Base-by-base conservation (phyloP, 1,284 basidiomycete genomes). In the Leccinum angustisporum region DNA sequence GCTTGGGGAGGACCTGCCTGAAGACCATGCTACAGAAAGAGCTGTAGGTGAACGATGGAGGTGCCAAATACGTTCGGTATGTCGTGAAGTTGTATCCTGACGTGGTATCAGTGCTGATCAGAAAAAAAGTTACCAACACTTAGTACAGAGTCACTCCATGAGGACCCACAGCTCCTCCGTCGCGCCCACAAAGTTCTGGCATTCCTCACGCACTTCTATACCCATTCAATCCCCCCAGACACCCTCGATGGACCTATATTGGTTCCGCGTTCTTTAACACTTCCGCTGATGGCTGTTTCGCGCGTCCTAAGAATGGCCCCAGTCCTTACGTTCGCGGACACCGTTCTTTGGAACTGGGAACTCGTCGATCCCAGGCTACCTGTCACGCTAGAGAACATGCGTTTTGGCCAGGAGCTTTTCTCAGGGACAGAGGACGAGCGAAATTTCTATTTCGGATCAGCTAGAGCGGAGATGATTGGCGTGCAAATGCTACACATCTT, bases 301-400 rank as follows among this genome's bases (percentile, higher is more conserved):
- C 81, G 82, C 14, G 76, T 85, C 59, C 84, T 99, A 55, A 88
- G 88, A 58, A 87, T 97, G 30, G 95, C 97, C 1, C 97, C 97
- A 0, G 86, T 99, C 64, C 81, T 98, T 62, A 98, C 96, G 1
- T 99, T 97, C 72, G 93, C 97, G 38, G 96, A 97, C 73, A 95
- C 92, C 4, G 96, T 99, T 9, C 83, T 98, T 1, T 99, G 95
- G 93, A 98, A 98, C 72, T 96, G 90, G 85, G 82, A 88, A 56
- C 80, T 86, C 58, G 74, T 84, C 59, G 77, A 86, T 69, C 80
- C 88, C 48, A 78, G 75, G 27, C 75, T 76, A 53, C 86, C 84
- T 56, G 73, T 84, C 62, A 85, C 83, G 64, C 76, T 81, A 62
- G 82, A 84, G 65, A 87, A 91, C 77, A 82, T 89, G 79, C 79